Evolutionary conservation across 1,284 basidiomycete species (phyloP).

Genomic region (Vanrija sp.): DNA sequence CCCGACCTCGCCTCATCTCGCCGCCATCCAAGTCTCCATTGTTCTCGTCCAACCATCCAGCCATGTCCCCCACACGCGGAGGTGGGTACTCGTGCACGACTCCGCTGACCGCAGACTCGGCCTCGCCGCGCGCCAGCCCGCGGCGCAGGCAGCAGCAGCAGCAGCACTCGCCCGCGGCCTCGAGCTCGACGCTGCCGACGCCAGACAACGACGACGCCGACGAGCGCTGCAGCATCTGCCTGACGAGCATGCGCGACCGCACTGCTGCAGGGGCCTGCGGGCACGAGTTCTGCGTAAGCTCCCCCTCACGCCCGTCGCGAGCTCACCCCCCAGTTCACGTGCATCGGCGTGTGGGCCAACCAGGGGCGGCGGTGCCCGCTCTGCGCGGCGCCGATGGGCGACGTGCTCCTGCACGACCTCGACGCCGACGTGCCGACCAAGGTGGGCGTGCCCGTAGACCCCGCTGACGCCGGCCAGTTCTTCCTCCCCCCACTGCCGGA

Average conservation of each 20-base stretch:
- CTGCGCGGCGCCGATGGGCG: conserved; percentile 68
- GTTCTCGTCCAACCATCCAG: not conserved
- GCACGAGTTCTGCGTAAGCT: conserved; percentile 63
- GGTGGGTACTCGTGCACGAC: not conserved
- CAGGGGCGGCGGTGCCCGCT: conserved; percentile 63
- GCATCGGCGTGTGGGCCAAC: conserved; percentile 77
- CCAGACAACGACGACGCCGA: conserved; percentile 7
- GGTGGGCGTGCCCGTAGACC: conserved; percentile 23
- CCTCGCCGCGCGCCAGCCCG: not conserved
- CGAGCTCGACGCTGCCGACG: too few relatives aligned
- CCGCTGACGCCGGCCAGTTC: conserved; percentile 58
- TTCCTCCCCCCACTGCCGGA: conserved; percentile 62
- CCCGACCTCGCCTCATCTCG: too few relatives aligned
- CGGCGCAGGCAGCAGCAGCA: not conserved
- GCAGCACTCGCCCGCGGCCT: not conserved
- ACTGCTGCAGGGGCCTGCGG: conserved; percentile 74
- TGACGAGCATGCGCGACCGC: conserved; percentile 68
- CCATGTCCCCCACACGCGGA: not conserved
- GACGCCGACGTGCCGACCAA: conserved; percentile 39
- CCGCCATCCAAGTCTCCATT: too few relatives aligned
- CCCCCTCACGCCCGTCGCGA: not conserved
- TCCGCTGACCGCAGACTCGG: not conserved
- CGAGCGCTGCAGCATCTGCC: conserved; percentile 60
- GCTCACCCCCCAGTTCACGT: conserved; percentile 61
- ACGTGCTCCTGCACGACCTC: conserved; percentile 70